Percentiles rank a stretch among this genome's conserved stretches.
Conservation (phyloP, 495 filamentous ascomycete genomes). For the Cairneyella variabilis region DNA sequence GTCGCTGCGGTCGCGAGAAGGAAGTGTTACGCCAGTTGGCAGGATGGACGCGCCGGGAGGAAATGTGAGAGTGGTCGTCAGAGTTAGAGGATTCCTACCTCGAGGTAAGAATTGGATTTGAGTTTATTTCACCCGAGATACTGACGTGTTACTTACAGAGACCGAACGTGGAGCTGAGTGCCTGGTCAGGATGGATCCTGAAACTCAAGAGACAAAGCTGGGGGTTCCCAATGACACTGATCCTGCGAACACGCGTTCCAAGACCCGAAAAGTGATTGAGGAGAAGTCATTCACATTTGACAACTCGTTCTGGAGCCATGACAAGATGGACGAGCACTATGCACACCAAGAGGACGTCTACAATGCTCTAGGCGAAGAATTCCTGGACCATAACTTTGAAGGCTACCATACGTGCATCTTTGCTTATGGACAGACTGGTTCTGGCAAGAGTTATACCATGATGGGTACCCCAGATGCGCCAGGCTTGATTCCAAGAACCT, state of each 20-base stretch:
- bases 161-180: constrained; percentile 74
- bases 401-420: constrained; percentile 99
- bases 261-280: constrained; percentile 72
- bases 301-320: constrained; percentile 95
- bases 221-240: constrained; percentile 61
- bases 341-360: constrained; percentile 91
- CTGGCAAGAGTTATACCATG: constrained; percentile 98
- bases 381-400: constrained; percentile 98
- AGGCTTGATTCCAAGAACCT: constrained; percentile 94
- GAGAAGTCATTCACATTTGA: constrained; percentile 94
- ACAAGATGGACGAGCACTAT: constrained; percentile 68
- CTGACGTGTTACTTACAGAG: constrained; percentile 48
- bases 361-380: constrained; percentile 90
- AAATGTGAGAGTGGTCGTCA: constrained; percentile 92
- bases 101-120: constrained; percentile 57
- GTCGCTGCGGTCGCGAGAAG: constrained; percentile 71
- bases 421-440: constrained; percentile 96
- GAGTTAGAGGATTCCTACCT: constrained; percentile 83
- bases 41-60: constrained; percentile 56
- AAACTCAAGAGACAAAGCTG: constrained; percentile 75
- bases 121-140: not conserved
- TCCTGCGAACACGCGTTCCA: constrained; percentile 61
- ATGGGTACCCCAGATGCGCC: constrained; percentile 89
- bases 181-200: constrained; percentile 85
- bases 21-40: constrained; percentile 44